Evolutionary conservation across 1,139 yeast genomes (phyloP).

Genomic region (Yamadazyma sp.): DNA sequence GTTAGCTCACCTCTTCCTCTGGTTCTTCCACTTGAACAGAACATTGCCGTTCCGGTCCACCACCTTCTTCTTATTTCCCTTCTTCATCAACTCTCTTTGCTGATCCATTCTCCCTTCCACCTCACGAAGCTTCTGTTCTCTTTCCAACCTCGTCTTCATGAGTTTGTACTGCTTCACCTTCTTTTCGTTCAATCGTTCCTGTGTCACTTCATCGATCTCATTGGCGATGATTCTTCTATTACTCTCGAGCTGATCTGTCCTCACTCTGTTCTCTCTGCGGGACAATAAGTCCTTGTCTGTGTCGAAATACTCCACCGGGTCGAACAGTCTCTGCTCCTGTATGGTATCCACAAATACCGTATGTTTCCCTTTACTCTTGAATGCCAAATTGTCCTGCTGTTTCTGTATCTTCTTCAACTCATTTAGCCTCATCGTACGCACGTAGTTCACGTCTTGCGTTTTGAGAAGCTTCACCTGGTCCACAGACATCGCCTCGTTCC

Average conservation of each 20-base stretch:
- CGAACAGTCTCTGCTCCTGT: conserved; percentile 55
- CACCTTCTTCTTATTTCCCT: conserved; percentile 81
- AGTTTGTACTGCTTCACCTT: conserved; percentile 58
- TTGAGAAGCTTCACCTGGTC: conserved; percentile 82
- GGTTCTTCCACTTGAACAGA: conserved; percentile 83
- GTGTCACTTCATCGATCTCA: conserved; percentile 31
- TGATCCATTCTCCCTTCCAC: conserved; percentile 73
- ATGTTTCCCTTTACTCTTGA: conserved; percentile 67
- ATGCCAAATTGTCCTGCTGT: conserved; percentile 53
- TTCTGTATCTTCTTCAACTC: conserved; percentile 68
- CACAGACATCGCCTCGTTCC: conserved; percentile 57
- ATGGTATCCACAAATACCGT: conserved; percentile 79
- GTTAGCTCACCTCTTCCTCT: conserved; percentile 56
- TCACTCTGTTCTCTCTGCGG: conserved; percentile 73
- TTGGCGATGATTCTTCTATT: conserved; percentile 28
- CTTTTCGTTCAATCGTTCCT: conserved; percentile 50
- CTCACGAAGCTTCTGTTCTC: conserved; percentile 63
- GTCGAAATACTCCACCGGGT: conserved; percentile 63
- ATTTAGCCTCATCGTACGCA: conserved; percentile 70
- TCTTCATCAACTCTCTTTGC: conserved; percentile 86
- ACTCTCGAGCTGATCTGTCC: conserved; percentile 57
- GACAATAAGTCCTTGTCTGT: conserved; percentile 65
- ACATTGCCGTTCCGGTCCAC: conserved; percentile 63
- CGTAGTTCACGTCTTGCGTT: conserved; percentile 86
- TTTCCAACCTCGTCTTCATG: conserved; percentile 59